Percentiles rank a stretch among this genome's conserved stretches.
phyloP scores from a whole-genome alignment of 2,329 filamentous ascomycete genomes.

The Metarhizium guizhouense region DNA sequence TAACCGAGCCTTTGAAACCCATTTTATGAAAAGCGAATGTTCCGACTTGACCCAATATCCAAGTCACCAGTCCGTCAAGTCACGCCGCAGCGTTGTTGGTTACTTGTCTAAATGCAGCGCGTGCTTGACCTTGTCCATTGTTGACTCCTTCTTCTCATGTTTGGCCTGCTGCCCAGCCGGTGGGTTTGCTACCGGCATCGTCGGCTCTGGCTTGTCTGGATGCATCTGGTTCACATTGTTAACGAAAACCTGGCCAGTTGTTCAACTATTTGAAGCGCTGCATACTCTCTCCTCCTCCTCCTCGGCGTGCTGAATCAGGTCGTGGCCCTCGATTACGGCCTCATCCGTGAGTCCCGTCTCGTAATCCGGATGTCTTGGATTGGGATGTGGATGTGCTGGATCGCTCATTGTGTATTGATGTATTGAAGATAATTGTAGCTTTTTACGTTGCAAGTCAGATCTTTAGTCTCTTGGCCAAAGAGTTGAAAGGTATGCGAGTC shows the following conservation, averaged over 20 bases:
- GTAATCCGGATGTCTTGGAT: neutral
- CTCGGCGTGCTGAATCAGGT: constrained; percentile 1
- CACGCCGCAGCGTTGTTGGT: neutral
- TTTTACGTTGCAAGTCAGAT: neutral
- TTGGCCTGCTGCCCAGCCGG: neutral
- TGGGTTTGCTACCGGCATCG: neutral
- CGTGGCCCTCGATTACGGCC: neutral
- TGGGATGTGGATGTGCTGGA: neutral
- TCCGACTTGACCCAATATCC: too few species aligned
- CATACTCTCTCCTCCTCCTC: constrained; percentile 1
- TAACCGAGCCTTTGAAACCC: too few species aligned
- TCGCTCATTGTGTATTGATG: neutral
- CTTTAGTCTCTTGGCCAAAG: too few species aligned
- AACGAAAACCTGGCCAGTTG: neutral
- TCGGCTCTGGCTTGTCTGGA: neutral
- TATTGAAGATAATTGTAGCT: neutral
- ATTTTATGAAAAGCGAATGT: too few species aligned
- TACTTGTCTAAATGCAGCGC: constrained; percentile 1
- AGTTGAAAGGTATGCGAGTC: neutral
- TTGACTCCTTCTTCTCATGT: neutral
- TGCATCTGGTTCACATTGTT: neutral
- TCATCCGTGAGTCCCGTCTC: neutral
- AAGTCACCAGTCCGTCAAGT: neutral
- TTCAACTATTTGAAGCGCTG: neutral
- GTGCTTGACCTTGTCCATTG: constrained; percentile 1